Conservation (phyloP, 169 alveolate genomes). For the Eimeria brunetti region DNA sequence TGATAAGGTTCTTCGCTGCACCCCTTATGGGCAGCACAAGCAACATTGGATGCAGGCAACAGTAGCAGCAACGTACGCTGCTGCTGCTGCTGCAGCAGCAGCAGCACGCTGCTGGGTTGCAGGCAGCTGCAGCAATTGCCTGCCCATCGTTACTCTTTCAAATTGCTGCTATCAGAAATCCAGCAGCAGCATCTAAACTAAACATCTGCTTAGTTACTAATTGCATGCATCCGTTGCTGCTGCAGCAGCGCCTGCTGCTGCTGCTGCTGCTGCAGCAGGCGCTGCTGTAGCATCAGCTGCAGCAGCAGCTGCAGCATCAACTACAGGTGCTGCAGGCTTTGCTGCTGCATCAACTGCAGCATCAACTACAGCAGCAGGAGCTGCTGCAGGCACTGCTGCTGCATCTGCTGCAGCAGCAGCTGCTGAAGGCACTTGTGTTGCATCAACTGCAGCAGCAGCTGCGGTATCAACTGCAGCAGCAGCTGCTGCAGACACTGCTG, state of each 20-base stretch:
- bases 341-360: background rate
- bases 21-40: background rate
- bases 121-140: background rate
- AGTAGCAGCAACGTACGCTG: background rate
- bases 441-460: background rate
- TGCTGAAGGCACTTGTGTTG: background rate
- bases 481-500: background rate
- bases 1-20: no score
- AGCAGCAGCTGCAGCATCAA: background rate
- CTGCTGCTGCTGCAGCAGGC: background rate
- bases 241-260: background rate
- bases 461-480: background rate
- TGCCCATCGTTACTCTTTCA: background rate
- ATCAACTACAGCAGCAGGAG: background rate
- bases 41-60: background rate
- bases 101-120: background rate
- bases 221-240: background rate
- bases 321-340: background rate
- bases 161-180: background rate
- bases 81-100: background rate
- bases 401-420: background rate
- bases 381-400: background rate
- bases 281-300: background rate
- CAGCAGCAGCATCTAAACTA: background rate
- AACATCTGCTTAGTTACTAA: background rate